A percentile compares a stretch with the other conserved stretches of the same genome.
These are phyloP conservation scores for Blumeriella jaapii DNA, from an alignment of 2,329 filamentous ascomycete genomes.

Conservation along the genomic window DNA sequence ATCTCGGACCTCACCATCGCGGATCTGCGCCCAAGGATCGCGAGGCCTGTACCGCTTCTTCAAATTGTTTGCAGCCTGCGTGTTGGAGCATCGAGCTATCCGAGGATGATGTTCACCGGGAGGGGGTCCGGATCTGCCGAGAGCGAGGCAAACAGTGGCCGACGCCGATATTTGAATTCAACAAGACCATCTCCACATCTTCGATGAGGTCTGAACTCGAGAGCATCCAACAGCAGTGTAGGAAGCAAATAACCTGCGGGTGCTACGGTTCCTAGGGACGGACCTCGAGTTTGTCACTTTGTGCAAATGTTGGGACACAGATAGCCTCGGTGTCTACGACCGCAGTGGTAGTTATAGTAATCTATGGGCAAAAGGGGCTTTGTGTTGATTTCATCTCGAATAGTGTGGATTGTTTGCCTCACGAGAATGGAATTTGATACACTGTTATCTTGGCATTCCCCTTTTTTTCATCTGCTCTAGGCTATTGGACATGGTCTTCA, in stretches of 20 bases:
- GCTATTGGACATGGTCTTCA: no score
- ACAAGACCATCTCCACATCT: slow-evolving; percentile 2
- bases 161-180: background rate
- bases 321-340: no score
- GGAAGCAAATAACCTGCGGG: background rate
- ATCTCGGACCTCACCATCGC: background rate
- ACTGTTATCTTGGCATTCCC: no score
- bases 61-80: background rate
- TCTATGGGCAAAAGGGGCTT: no score
- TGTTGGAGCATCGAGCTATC: background rate
- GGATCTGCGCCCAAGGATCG: background rate
- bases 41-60: background rate
- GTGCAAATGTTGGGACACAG: no score
- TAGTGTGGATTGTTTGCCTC: no score
- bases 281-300: no score
- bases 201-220: background rate
- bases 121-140: slow-evolving; percentile 1
- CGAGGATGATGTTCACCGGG: background rate
- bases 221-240: background rate
- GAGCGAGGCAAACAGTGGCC: background rate
- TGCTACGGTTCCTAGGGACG: no score
- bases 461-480: no score
- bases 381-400: no score
- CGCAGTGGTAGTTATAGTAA: no score
- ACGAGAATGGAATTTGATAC: no score